Conservation (phyloP, 176 grass and related monocot species). For the Saccharum spontaneum region DNA sequence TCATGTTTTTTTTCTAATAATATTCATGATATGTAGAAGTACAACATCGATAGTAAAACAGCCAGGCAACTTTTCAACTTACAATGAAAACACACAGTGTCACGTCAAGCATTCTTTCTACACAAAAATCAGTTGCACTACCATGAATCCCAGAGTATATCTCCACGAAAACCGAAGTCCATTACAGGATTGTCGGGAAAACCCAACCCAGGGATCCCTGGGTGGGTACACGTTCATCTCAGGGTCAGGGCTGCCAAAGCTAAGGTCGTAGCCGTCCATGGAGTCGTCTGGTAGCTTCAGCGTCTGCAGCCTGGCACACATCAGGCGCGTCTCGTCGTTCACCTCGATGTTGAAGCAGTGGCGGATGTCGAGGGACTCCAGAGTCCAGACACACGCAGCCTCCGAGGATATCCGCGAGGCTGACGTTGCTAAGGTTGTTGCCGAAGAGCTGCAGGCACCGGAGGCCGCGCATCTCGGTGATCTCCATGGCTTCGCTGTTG, state of each 20-base stretch:
- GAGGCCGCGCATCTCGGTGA: neutral
- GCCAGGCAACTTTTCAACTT: too few relatives aligned
- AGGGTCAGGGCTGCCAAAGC: neutral
- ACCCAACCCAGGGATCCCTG: neutral
- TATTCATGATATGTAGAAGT: too few relatives aligned
- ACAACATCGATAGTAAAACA: too few relatives aligned
- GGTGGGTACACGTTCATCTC: neutral
- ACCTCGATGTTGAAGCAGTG: slow-evolving; percentile 13
- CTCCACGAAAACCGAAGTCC: too few relatives aligned
- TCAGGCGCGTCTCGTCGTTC: neutral
- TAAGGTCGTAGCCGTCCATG: neutral
- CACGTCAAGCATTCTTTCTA: too few relatives aligned
- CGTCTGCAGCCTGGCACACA: neutral
- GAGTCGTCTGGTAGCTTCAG: neutral
- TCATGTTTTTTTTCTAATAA: too few relatives aligned
- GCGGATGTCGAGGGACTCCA: slow-evolving; percentile 33
- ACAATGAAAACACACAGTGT: too few relatives aligned
- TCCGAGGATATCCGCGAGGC: slow-evolving; percentile 19
- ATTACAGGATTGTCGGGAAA: too few relatives aligned
- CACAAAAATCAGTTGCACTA: too few relatives aligned
- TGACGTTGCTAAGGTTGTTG: neutral
- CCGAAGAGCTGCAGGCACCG: slow-evolving; percentile 28
- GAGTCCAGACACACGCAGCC: neutral
- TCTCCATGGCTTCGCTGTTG: neutral
- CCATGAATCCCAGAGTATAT: too few relatives aligned